Conservation (phyloP, 2,329 filamentous ascomycete species). For the Piedraia hortae region DNA sequence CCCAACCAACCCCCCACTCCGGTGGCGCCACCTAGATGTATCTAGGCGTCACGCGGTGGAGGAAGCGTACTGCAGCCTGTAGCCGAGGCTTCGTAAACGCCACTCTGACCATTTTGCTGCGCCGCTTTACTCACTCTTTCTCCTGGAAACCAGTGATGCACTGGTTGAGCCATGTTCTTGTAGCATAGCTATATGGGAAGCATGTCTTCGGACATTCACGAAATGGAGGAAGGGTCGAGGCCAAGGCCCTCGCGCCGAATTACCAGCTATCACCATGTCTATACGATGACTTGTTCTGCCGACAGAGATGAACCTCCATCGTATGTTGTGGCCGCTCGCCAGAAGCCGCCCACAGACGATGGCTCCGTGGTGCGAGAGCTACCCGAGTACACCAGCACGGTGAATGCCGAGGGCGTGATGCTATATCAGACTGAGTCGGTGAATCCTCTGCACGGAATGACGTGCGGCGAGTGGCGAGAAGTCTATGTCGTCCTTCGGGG, state of each 20-base stretch:
- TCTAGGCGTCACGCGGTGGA: no score
- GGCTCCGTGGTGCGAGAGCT: constrained; percentile 4
- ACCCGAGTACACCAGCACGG: constrained; percentile 12
- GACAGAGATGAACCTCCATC: constrained; percentile 10
- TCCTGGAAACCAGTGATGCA: no score
- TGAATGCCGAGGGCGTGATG: constrained; percentile 9
- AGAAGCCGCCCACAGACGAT: constrained; percentile 1
- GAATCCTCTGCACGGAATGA: constrained; percentile 9
- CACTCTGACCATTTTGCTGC: no score
- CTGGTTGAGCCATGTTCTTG: no score
- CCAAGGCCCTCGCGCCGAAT: no score
- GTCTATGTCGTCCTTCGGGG: constrained; percentile 37
- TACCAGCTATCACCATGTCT: constrained; percentile 12
- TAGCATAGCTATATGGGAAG: no score
- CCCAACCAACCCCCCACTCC: not conserved
- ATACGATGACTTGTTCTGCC: constrained; percentile 10
- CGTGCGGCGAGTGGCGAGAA: constrained; percentile 11
- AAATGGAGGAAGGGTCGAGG: no score
- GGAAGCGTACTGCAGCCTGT: no score
- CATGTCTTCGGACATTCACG: no score
- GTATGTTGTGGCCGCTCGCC: constrained; percentile 7
- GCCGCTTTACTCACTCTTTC: no score
- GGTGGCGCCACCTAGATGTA: no score
- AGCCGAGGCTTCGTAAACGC: no score
- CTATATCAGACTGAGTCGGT: constrained; percentile 11